These are phyloP conservation scores for Phialemoniopsis sp. DNA, from an alignment of 2,329 filamentous ascomycete species.

Conservation along the genomic window DNA sequence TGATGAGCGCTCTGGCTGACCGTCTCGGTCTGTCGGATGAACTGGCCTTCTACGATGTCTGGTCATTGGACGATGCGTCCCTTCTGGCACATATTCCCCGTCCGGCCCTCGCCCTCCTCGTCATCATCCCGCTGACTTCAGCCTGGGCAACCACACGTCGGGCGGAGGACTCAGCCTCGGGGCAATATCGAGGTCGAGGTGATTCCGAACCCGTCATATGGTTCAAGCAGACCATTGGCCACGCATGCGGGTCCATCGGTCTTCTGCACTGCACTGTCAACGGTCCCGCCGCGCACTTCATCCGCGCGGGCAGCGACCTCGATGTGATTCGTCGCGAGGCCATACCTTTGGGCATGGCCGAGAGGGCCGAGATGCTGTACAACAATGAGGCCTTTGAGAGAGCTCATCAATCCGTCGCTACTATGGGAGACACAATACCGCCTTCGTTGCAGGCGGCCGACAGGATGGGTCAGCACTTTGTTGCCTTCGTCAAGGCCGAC, in stretches of 20 bases:
- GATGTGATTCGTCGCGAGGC: constrained; percentile 58
- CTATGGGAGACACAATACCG: constrained; percentile 61
- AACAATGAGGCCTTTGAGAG: constrained; percentile 65
- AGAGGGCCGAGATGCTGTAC: constrained; percentile 67
- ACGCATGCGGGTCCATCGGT: constrained; percentile 78
- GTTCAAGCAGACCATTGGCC: constrained; percentile 82
- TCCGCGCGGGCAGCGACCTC: constrained; percentile 50
- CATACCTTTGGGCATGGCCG: constrained; percentile 53
- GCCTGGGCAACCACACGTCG: constrained; percentile 26
- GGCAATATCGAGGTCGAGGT: constrained; percentile 37
- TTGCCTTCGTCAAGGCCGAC: constrained; percentile 70
- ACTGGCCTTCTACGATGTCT: constrained; percentile 78
- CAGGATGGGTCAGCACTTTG: constrained; percentile 69
- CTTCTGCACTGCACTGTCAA: constrained; percentile 72
- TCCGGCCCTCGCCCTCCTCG: constrained; percentile 71
- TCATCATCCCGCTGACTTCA: constrained; percentile 68
- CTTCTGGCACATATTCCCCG: constrained; percentile 75
- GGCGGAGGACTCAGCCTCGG: constrained; percentile 53
- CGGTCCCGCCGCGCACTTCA: constrained; percentile 51
- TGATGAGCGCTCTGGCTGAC: constrained; percentile 69
- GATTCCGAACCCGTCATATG: constrained; percentile 64
- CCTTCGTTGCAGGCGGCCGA: constrained; percentile 50
- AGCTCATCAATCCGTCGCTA: constrained; percentile 68
- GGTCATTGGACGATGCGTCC: constrained; percentile 71
- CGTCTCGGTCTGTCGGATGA: constrained; percentile 65